Evolutionary conservation across 805 yeast genomes (phyloP).

Genomic region (Yarrowia sp.): DNA sequence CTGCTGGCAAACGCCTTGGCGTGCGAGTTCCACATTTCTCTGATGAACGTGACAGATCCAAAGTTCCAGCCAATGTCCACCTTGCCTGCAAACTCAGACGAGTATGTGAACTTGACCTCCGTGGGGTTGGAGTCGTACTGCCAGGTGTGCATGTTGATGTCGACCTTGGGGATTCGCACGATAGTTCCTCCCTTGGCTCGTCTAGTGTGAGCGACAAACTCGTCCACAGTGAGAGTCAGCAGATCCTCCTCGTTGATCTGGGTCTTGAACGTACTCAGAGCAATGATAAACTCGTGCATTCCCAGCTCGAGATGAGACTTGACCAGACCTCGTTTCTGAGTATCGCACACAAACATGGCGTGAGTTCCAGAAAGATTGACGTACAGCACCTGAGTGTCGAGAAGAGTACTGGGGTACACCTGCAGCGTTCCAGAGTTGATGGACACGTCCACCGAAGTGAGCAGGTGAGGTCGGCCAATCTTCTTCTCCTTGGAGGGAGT

Average conservation of each 20-base stretch:
- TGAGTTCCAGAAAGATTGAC: slow-evolving; percentile 46
- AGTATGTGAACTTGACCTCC: slow-evolving; percentile 69
- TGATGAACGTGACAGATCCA: slow-evolving; percentile 85
- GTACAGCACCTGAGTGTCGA: slow-evolving; percentile 77
- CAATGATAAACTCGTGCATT: slow-evolving; percentile 67
- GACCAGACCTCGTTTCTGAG: slow-evolving; percentile 48
- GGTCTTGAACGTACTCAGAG: slow-evolving; percentile 66
- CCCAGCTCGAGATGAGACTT: slow-evolving; percentile 66
- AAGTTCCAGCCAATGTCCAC: slow-evolving; percentile 94
- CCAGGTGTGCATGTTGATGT: slow-evolving; percentile 76
- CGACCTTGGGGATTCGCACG: slow-evolving; percentile 77
- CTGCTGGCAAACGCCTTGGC: slow-evolving; percentile 73
- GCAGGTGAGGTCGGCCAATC: slow-evolving; percentile 38
- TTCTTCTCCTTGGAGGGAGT: slow-evolving; percentile 43
- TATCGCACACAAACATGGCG: slow-evolving; percentile 47
- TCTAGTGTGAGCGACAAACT: slow-evolving; percentile 61
- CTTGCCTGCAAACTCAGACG: slow-evolving; percentile 82
- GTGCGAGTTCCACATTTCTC: slow-evolving; percentile 93
- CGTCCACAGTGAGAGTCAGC: slow-evolving; percentile 57
- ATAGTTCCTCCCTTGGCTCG: slow-evolving; percentile 80
- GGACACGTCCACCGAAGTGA: slow-evolving; percentile 68
- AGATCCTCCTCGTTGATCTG: slow-evolving; percentile 61
- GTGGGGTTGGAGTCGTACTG: slow-evolving; percentile 59
- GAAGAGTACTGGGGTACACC: slow-evolving; percentile 81
- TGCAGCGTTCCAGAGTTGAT: slow-evolving; percentile 64